Evolutionary conservation across 208 protist species (phyloP).

Genomic region (Strigomonas oncopelti): DNA sequence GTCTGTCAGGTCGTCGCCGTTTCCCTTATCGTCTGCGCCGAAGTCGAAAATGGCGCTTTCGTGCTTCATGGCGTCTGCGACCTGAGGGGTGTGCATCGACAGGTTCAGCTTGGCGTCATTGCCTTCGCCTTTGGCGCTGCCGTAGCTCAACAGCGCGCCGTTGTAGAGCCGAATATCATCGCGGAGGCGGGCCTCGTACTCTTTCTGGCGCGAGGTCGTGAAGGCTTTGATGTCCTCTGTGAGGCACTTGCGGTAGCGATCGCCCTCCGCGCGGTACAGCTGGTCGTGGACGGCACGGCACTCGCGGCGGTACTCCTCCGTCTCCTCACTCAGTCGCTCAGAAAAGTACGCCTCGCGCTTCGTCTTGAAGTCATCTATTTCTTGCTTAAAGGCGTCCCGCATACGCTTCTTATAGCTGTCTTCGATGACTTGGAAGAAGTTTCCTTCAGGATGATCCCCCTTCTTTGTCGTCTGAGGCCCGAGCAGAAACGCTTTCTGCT

Average conservation of each 20-base stretch:
- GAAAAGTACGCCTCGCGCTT: conserved; percentile 30
- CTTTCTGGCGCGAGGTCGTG: conserved; percentile 25
- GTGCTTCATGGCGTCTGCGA: conserved; percentile 24
- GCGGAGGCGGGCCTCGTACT: conserved; percentile 30
- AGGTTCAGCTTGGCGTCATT: conserved; percentile 22
- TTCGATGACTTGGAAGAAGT: conserved; percentile 6
- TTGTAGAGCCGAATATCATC: conserved; percentile 40
- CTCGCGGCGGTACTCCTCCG: conserved; percentile 46
- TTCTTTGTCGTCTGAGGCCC: conserved; percentile 9
- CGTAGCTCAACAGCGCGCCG: conserved; percentile 29
- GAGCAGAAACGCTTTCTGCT: conserved; percentile 17
- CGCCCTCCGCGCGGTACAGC: conserved; percentile 30
- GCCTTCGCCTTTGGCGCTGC: conserved; percentile 10
- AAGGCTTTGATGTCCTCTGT: conserved; percentile 37
- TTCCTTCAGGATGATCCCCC: neutral
- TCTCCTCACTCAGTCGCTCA: conserved; percentile 41
- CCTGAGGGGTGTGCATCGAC: conserved; percentile 16
- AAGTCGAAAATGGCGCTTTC: conserved; percentile 30
- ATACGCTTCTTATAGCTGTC: conserved; percentile 12
- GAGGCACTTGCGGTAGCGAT: conserved; percentile 38
- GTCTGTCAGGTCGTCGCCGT: conserved; percentile 37
- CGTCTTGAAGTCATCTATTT: conserved; percentile 8
- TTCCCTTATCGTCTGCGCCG: conserved; percentile 18
- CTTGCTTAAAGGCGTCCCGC: neutral
- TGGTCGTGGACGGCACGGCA: conserved; percentile 41